A percentile compares a stretch with the other conserved stretches of the same genome.
Conservation (phyloP, 73 alveolate genomes). For the Paramecium bursaria region DNA sequence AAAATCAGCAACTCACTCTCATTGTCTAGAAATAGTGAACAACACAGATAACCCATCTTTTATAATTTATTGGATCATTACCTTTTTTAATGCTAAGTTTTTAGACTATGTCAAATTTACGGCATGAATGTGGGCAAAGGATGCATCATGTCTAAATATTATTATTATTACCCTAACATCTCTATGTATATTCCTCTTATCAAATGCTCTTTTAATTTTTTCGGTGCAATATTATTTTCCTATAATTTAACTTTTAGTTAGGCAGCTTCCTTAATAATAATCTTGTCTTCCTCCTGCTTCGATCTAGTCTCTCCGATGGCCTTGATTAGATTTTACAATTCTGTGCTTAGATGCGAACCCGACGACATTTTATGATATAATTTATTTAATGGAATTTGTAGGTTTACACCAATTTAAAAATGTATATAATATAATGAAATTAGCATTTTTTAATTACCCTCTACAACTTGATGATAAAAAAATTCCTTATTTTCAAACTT, state of each 20-base stretch:
- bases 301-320: slow-evolving; percentile 99
- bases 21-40: slow-evolving; percentile 89
- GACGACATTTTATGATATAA: slow-evolving; percentile 78
- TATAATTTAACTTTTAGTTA: slow-evolving; percentile 88
- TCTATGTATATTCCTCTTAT: slow-evolving; percentile 98
- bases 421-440: too few relatives aligned
- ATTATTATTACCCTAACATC: slow-evolving; percentile 88
- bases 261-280: slow-evolving; percentile 94
- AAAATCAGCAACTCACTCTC: slow-evolving; percentile 89
- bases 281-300: slow-evolving; percentile 98
- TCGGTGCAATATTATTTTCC: slow-evolving; percentile 94
- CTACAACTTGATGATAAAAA: too few relatives aligned
- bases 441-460: too few relatives aligned
- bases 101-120: slow-evolving; percentile 98
- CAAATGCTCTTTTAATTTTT: slow-evolving; percentile 93
- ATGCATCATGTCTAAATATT: slow-evolving; percentile 94
- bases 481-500: too few relatives aligned
- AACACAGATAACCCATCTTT: slow-evolving; percentile 96
- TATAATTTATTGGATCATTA: too few relatives aligned
- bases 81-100: slow-evolving; percentile 93
- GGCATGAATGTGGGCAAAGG: slow-evolving; percentile 98
- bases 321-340: slow-evolving; percentile 98
- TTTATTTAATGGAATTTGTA: too few relatives aligned
- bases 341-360: slow-evolving; percentile 93
- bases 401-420: too few relatives aligned